Evolutionary conservation across 192 early-diverging fungal genomes (phyloP), one percentile per base, ranked within the genome.

Genomic region (Rhizophagus clarus): DNA sequence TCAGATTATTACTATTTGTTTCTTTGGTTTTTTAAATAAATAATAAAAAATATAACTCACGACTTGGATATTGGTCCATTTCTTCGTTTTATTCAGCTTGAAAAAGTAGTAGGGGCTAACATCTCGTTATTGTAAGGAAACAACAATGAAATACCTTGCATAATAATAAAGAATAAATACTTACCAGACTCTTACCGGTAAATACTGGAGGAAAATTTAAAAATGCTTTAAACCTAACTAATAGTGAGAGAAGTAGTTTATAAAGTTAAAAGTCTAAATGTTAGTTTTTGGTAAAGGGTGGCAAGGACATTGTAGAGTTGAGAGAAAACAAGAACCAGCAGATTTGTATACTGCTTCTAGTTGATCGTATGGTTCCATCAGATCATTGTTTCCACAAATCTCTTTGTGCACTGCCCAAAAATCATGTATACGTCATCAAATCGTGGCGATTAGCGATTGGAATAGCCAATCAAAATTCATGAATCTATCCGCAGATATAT

Each of bases 311-410:
- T 56, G 64, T 28, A 12, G 29, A 42, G 68, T 70, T 70, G 34
- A 70, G 68, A 70, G 71, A 72, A 72, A 72, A 72, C 24, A 40
- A 70, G 26, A 72, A 72, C 24, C 42, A 24, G 26, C 42, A 72
- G 71, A 49, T 72, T 72, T 72, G 68, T 70, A 70, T 70, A 70
- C 68, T 70, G 68, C 68, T 70, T 70, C 32, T n/a, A 70, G 71
- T 72, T 72, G 71, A 72, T 72, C 71, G 29, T 32, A 70, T 70
- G 32, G 32, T 70, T 72, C 32, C 67, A 37, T 69, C 67, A 69
- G 67, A 69, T 69, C 67, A 72, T 72, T 72, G 71, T 72, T 72
- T 72, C 71, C 71, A 72, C 71, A 72, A 51, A 72, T 49, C 71
- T 72, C 71, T 72, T 72, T 72, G 71, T 72, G n/a, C 71, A 72